phyloP scores from a whole-genome alignment of 2,329 filamentous ascomycete genomes.

The Ramichloridium luteum region DNA sequence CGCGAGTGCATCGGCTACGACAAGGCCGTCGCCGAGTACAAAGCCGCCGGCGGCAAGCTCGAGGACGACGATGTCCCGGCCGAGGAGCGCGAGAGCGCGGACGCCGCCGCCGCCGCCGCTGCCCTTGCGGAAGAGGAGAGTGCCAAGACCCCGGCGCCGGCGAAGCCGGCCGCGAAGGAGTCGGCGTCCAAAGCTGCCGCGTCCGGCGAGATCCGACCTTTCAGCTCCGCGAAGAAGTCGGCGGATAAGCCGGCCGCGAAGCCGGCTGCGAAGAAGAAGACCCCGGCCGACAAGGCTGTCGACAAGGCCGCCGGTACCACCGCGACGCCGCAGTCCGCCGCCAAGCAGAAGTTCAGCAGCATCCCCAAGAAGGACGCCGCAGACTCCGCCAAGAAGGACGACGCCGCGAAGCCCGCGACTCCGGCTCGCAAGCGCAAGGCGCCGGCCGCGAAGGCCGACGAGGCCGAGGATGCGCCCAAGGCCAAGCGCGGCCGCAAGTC shows the following conservation, averaged over 20 bases:
- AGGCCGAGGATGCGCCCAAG: slow-evolving; percentile 23
- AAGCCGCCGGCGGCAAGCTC: slow-evolving; percentile 33
- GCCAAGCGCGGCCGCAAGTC: slow-evolving; percentile 23
- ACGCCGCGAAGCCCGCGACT: slow-evolving; percentile 2
- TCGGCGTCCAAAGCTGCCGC: background rate
- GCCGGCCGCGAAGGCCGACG: slow-evolving; percentile 9
- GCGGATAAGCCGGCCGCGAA: slow-evolving; percentile 9
- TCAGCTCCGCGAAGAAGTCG: slow-evolving; percentile 11
- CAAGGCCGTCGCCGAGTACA: slow-evolving; percentile 44
- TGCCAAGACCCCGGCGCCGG: slow-evolving; percentile 7
- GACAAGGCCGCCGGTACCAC: no score
- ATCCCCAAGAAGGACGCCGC: no score
- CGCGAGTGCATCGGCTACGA: slow-evolving; percentile 46
- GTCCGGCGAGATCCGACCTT: no score
- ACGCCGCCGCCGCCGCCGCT: slow-evolving; percentile 7
- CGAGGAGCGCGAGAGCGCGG: slow-evolving; percentile 27
- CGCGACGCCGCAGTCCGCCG: no score
- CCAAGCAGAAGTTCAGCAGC: no score
- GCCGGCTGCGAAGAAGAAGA: slow-evolving; percentile 12
- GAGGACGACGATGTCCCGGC: slow-evolving; percentile 24
- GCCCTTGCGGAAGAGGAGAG: slow-evolving; percentile 14
- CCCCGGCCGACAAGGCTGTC: no score
- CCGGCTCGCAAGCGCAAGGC: slow-evolving; percentile 1
- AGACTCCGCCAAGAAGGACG: slow-evolving; percentile 2
- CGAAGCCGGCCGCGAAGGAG: slow-evolving; percentile 4